Base-by-base conservation (phyloP, 2,329 filamentous ascomycete genomes). In the Rutstroemia sp. region DNA sequence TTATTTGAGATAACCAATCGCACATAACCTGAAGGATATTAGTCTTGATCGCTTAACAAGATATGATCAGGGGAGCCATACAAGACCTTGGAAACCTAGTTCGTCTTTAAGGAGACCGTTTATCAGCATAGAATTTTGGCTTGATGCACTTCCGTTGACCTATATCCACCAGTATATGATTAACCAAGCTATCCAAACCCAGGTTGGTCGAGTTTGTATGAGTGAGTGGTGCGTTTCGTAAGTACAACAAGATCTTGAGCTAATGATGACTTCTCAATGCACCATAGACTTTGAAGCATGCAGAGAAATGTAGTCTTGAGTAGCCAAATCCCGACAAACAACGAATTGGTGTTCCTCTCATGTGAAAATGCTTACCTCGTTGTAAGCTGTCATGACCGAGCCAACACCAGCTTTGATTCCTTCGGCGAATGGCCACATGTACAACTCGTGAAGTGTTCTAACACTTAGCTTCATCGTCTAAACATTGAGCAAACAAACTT, bases 351-450 rank as follows among this genome's bases (percentile, higher is more conserved):
- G 19, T n/a, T 17, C 4, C 10, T 25, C 3, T n/a, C 8, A 14
- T 8, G 17, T 17, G 36, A 6, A 14, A 23, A 19, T n/a, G 36
- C 48, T 36, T 36, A 56, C 71, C 65, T 82, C 82, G 67, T 89
- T 87, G 63, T 95, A 95, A 1, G 83, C 82, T 68, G 89, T 91
- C 90, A 95, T 95, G 53, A 95, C 76, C 7, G 85, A 85, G 1
- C 82, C 87, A 5, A 91, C 88, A 25, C 89, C 89, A 12, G 87
- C 88, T 59, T 80, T 82, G 46, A 95, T 65, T 7, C 67, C 69
- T 45, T 72, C 67, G 34, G 76, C 77, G 68, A 83, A 84, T 1
- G 81, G 80, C 81, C 81, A 83, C 6, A 77, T 67, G 60, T 82
- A 83, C 2, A 83, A 70, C 64, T 84, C 82, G 64, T 84, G 81